Evolutionary conservation across 805 yeast genomes (phyloP).

Genomic region (Starmerella floricola): DNA sequence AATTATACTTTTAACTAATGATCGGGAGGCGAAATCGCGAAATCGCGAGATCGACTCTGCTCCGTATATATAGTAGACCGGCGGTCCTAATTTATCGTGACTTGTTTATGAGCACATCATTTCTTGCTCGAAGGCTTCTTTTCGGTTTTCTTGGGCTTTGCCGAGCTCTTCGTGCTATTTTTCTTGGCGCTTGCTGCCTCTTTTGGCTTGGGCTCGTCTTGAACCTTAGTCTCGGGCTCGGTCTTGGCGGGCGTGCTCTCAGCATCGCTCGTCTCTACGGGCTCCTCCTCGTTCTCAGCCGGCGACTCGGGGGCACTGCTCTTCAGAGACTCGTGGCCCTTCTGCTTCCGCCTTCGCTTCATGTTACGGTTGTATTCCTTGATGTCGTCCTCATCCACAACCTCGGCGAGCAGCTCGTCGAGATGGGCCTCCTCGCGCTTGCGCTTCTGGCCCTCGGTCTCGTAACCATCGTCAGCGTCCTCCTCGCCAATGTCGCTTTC

Average conservation of each 20-base stretch:
- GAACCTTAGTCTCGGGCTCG: not conserved
- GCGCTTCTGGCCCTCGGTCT: slow-evolving; percentile 24
- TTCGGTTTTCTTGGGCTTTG: too few species aligned
- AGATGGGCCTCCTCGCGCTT: slow-evolving; percentile 32
- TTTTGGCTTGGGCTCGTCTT: not conserved
- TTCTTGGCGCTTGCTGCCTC: not conserved
- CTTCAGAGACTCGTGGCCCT: too few species aligned
- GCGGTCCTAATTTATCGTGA: too few species aligned
- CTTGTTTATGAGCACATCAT: too few species aligned
- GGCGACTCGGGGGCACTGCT: not conserved
- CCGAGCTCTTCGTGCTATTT: too few species aligned
- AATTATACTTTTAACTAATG: too few species aligned
- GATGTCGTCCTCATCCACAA: slow-evolving; percentile 62
- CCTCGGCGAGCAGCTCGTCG: slow-evolving; percentile 73
- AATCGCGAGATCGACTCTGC: too few species aligned
- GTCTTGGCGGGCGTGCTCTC: not conserved
- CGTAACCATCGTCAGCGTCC: slow-evolving; percentile 28
- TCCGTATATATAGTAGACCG: too few species aligned
- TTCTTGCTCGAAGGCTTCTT: too few species aligned
- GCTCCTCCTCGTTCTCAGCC: not conserved
- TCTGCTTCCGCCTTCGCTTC: slow-evolving; percentile 19
- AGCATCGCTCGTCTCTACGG: not conserved
- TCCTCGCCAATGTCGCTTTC: slow-evolving; percentile 39
- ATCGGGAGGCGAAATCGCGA: too few species aligned
- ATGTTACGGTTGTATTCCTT: slow-evolving; percentile 49